A percentile compares a stretch with the other conserved stretches of the same genome.
Evolutionary conservation across 2,329 filamentous ascomycete species (phyloP).

Genomic region (Thelonectria blattea): DNA sequence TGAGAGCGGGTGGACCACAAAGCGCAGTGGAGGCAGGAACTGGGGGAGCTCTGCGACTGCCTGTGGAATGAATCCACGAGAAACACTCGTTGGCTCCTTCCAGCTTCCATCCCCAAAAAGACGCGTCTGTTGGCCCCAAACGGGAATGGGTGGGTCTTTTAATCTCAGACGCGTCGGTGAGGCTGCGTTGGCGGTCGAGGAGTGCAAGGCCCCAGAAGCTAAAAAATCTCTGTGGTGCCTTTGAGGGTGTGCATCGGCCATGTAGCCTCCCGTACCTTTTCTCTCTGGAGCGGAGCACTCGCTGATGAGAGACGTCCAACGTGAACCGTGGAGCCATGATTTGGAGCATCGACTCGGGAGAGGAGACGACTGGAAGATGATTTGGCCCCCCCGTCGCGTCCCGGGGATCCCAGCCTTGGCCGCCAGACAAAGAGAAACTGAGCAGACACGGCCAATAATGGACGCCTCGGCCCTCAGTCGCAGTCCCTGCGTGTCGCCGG

Average conservation of each 20-base stretch:
- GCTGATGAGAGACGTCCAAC: slow-evolving; percentile 2
- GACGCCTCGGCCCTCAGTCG: slow-evolving; percentile 19
- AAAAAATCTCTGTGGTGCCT: slow-evolving; percentile 10
- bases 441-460: slow-evolving; percentile 3
- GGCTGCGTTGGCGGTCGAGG: slow-evolving; percentile 27
- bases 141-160: slow-evolving; percentile 10
- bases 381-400: too few species aligned
- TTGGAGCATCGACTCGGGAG: neutral
- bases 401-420: slow-evolving; percentile 4
- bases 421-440: slow-evolving; percentile 8
- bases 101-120: neutral
- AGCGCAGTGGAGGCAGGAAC: neutral
- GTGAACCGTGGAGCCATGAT: slow-evolving; percentile 23
- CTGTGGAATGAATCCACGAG: too few species aligned
- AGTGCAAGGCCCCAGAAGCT: slow-evolving; percentile 24
- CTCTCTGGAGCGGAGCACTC: neutral
- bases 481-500: neutral
- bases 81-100: neutral
- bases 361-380: neutral
- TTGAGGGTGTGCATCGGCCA: neutral
- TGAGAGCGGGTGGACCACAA: neutral
- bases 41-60: neutral
- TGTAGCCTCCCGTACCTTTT: slow-evolving; percentile 21
- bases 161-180: slow-evolving; percentile 37
- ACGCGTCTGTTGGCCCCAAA: slow-evolving; percentile 11